Evolutionary conservation across 75 land plant genomes (phyloP).

Genomic region (Pinus taeda): DNA sequence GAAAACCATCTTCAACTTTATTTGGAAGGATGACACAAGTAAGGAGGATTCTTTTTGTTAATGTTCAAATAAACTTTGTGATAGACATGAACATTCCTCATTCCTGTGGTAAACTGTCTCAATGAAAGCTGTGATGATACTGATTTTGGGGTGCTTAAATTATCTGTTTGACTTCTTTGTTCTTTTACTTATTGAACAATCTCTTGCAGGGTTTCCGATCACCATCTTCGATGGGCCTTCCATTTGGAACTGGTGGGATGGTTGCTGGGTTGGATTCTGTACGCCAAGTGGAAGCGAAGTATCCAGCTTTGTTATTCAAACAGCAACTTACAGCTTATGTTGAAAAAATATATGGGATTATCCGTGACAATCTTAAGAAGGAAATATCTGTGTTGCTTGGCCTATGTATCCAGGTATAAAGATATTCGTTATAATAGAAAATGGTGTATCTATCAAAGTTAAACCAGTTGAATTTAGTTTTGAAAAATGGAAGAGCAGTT

Average conservation of each 20-base stretch:
- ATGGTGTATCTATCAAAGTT: background rate
- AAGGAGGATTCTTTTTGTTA: slow-evolving; percentile 6
- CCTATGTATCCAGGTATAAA: slow-evolving; percentile 86
- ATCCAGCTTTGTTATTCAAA: slow-evolving; percentile 98
- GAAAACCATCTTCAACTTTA: slow-evolving; percentile 78
- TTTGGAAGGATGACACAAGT: slow-evolving; percentile 97
- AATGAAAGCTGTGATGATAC: no score
- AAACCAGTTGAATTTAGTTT: background rate
- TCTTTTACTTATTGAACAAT: background rate
- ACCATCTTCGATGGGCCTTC: slow-evolving; percentile 67
- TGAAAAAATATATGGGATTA: slow-evolving; percentile 98
- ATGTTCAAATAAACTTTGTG: background rate
- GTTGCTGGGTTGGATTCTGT: slow-evolving; percentile 71
- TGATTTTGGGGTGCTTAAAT: no score
- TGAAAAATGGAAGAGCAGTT: background rate
- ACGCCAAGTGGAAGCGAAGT: slow-evolving; percentile 98
- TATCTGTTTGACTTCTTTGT: background rate
- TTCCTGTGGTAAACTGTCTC: no score
- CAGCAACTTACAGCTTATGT: slow-evolving; percentile 99
- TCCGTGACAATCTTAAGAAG: slow-evolving; percentile 95
- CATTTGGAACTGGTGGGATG: slow-evolving; percentile 69
- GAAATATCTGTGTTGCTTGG: slow-evolving; percentile 92
- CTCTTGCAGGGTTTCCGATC: slow-evolving; percentile 84
- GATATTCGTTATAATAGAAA: background rate
- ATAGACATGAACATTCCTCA: background rate